These are phyloP conservation scores for Galeopsis tetrahit DNA, from an alignment of 257 asterid genomes.

Conservation along the genomic window DNA sequence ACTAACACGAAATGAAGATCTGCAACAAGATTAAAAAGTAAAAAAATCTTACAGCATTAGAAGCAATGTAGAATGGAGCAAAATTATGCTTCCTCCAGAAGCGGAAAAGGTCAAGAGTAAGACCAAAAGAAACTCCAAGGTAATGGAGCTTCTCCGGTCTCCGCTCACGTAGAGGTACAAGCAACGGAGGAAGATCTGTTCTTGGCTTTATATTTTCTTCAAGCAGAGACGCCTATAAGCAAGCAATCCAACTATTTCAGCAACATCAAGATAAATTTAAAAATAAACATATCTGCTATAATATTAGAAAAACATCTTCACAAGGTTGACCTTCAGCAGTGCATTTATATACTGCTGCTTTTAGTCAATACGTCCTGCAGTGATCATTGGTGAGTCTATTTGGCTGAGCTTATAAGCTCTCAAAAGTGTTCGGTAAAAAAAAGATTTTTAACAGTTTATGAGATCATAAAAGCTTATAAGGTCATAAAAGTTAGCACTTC, in stretches of 20 bases:
- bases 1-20: slow-evolving; percentile 14
- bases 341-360: no score
- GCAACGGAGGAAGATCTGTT: slow-evolving; percentile 83
- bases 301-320: not conserved
- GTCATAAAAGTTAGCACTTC: no score
- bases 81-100: slow-evolving; percentile 94
- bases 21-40: not conserved
- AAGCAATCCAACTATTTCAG: slow-evolving; percentile 20
- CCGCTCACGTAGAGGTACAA: slow-evolving; percentile 83
- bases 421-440: no score
- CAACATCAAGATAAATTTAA: slow-evolving; percentile 1
- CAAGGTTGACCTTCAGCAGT: not conserved
- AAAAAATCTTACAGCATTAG: slow-evolving; percentile 60
- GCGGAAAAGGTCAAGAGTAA: slow-evolving; percentile 83
- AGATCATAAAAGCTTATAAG: no score
- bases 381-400: no score
- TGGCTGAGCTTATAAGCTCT: no score
- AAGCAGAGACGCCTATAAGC: slow-evolving; percentile 71
- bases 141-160: slow-evolving; percentile 90
- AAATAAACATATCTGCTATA: slow-evolving; percentile 9
- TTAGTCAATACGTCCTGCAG: no score
- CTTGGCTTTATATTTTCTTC: slow-evolving; percentile 85
- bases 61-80: slow-evolving; percentile 86
- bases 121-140: slow-evolving; percentile 94
- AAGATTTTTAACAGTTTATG: no score